Evolutionary conservation across 148 eudicot species (phyloP).

Genomic region (Fagopyrum homotropicum): DNA sequence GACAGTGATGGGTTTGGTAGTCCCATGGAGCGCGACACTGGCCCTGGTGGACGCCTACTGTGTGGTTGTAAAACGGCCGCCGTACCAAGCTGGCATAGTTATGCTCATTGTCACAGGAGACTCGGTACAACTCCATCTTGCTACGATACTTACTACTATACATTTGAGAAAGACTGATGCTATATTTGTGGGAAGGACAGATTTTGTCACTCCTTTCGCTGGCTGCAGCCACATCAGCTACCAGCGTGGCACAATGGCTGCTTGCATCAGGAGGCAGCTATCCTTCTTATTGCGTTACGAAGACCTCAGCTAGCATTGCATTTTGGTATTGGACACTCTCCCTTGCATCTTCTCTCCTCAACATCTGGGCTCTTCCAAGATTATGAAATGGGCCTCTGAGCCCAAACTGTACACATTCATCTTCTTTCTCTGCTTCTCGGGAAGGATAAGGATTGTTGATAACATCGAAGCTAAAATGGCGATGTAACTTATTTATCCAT

Average conservation of each 20-base stretch:
- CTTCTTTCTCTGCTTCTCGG: no score
- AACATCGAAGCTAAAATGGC: no score
- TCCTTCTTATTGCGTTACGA: slow-evolving; percentile 27
- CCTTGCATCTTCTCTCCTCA: slow-evolving; percentile 71
- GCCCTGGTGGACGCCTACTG: slow-evolving; percentile 70
- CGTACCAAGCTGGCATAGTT: slow-evolving; percentile 56
- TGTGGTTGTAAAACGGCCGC: slow-evolving; percentile 49
- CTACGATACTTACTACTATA: neutral
- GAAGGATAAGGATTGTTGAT: no score
- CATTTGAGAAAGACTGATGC: neutral
- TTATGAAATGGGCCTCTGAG: slow-evolving; percentile 3
- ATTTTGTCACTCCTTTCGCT: slow-evolving; percentile 70
- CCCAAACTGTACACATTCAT: neutral
- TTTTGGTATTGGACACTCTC: slow-evolving; percentile 78
- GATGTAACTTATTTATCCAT: no score
- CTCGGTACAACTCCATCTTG: slow-evolving; percentile 42
- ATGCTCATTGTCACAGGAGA: slow-evolving; percentile 60
- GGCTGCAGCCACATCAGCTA: slow-evolving; percentile 83
- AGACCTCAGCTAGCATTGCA: slow-evolving; percentile 72
- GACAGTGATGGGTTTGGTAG: slow-evolving; percentile 76
- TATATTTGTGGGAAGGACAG: slow-evolving; percentile 26
- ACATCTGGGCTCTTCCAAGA: slow-evolving; percentile 71
- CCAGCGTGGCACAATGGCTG: slow-evolving; percentile 61
- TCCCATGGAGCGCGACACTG: slow-evolving; percentile 88
- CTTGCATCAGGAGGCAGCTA: slow-evolving; percentile 23